Percentiles rank a stretch among this genome's conserved stretches.
Evolutionary conservation across 73 alveolate species (phyloP).

Genomic region (Paramecium octaurelia): DNA sequence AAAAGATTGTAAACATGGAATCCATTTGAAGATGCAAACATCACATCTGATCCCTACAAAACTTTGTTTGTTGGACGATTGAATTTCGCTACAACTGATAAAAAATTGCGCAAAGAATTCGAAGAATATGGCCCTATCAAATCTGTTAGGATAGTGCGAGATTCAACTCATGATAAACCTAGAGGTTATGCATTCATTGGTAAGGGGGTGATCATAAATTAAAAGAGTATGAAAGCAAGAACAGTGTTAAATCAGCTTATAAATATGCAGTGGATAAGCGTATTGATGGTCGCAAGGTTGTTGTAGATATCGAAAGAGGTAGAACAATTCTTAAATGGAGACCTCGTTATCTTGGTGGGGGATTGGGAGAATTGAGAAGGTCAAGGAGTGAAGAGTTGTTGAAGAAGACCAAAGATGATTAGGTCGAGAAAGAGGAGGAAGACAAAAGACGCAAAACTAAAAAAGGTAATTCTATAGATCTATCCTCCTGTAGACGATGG

Average conservation of each 20-base stretch:
- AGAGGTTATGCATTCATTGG: slow-evolving; percentile 96
- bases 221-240: slow-evolving; percentile 76
- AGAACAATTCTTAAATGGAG: slow-evolving; percentile 80
- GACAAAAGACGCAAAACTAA: background rate
- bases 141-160: slow-evolving; percentile 75
- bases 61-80: slow-evolving; percentile 89
- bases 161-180: slow-evolving; percentile 79
- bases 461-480: background rate
- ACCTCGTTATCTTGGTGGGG: slow-evolving; percentile 93
- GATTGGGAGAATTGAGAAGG: slow-evolving; percentile 70
- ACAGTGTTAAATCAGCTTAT: slow-evolving; percentile 77
- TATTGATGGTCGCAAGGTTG: slow-evolving; percentile 88
- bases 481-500: background rate
- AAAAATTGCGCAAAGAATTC: slow-evolving; percentile 78
- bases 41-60: slow-evolving; percentile 77
- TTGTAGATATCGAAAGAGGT: slow-evolving; percentile 92
- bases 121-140: slow-evolving; percentile 89
- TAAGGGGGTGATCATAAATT: slow-evolving; percentile 1
- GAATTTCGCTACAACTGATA: slow-evolving; percentile 83
- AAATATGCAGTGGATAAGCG: slow-evolving; percentile 82
- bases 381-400: slow-evolving; percentile 34
- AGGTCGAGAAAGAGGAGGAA: background rate
- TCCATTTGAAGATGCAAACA: slow-evolving; percentile 46
- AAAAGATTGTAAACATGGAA: background rate
- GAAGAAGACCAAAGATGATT: background rate